Conservation (phyloP, 768 basidiomycete species). For the Trametes villosa region DNA sequence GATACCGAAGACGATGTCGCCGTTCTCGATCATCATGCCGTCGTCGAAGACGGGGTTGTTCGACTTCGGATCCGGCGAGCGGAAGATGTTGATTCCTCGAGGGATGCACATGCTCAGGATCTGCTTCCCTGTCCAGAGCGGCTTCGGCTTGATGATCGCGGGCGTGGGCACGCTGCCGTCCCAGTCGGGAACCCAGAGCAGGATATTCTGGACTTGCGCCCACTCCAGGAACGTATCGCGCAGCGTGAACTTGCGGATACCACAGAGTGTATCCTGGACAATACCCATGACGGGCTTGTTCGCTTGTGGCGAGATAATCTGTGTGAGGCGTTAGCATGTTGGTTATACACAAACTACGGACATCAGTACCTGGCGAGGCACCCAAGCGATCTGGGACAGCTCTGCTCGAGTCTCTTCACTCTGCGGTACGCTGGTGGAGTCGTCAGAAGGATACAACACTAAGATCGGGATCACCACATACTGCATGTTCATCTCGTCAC, state of each 20-base stretch:
- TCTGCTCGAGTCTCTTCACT: constrained; percentile 98
- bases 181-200: constrained; percentile 98
- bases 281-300: constrained; percentile 99
- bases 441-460: background rate
- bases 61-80: constrained; percentile 78
- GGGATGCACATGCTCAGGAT: constrained; percentile 91
- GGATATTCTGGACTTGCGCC: constrained; percentile 94
- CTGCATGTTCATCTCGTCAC: constrained; percentile 99
- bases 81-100: constrained; percentile 91
- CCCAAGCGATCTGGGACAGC: constrained; percentile 98
- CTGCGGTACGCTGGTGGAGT: constrained; percentile 79
- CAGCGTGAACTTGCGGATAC: constrained; percentile 95
- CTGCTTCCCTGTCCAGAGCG: constrained; percentile 98
- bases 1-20: constrained; percentile 92
- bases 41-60: constrained; percentile 88
- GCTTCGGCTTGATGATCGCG: constrained; percentile 94
- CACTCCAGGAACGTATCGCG: constrained; percentile 96
- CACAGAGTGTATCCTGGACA: constrained; percentile 97
- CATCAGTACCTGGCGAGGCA: constrained; percentile 89
- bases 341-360: background rate
- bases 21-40: constrained; percentile 95
- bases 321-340: constrained; percentile 7
- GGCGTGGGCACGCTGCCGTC: constrained; percentile 92
- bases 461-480: constrained; percentile 52
- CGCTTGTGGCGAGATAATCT: constrained; percentile 99